Percentiles rank a stretch among this genome's conserved stretches.
Evolutionary conservation across 2,329 filamentous ascomycete genomes (phyloP).

Genomic region (Rosellinia necatrix): DNA sequence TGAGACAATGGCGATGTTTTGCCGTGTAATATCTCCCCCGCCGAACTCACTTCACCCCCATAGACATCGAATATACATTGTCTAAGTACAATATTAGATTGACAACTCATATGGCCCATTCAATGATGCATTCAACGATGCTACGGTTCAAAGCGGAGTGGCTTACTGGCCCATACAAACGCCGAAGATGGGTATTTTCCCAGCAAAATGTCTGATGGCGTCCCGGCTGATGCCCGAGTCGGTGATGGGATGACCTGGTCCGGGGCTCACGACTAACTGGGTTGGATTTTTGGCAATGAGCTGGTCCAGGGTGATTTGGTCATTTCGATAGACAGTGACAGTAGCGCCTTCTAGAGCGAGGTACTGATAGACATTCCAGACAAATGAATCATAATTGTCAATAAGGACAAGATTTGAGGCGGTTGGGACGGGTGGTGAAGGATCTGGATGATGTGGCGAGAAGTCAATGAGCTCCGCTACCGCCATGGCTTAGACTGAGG

Average conservation of each 20-base stretch:
- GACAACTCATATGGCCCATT: not conserved
- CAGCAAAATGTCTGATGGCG: conserved; percentile 87
- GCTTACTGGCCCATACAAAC: conserved; percentile 96
- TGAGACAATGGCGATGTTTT: conserved; percentile 93
- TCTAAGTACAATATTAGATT: conserved; percentile 47
- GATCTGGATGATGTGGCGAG: conserved; percentile 82
- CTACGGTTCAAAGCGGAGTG: not conserved
- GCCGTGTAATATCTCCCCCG: conserved; percentile 94
- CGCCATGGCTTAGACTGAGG: conserved; percentile 47
- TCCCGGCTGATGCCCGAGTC: conserved; percentile 94
- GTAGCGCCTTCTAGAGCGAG: conserved; percentile 92
- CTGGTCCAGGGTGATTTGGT: conserved; percentile 85
- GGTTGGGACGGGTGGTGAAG: conserved; percentile 71
- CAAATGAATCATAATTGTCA: conserved; percentile 99
- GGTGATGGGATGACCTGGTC: conserved; percentile 87
- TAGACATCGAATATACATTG: conserved; percentile 97
- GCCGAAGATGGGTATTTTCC: conserved; percentile 94
- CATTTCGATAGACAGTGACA: conserved; percentile 89
- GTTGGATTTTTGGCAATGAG: conserved; percentile 84
- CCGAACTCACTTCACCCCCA: conserved; percentile 87
- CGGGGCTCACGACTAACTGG: conserved; percentile 92
- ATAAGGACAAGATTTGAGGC: conserved; percentile 93
- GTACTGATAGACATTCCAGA: conserved; percentile 99
- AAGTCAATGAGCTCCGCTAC: conserved; percentile 68
- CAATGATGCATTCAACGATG: not conserved